Percentiles rank a stretch among this genome's conserved stretches.
phyloP scores from a whole-genome alignment of 2,329 filamentous ascomycete species.

The Orbilia ellipsospora region DNA sequence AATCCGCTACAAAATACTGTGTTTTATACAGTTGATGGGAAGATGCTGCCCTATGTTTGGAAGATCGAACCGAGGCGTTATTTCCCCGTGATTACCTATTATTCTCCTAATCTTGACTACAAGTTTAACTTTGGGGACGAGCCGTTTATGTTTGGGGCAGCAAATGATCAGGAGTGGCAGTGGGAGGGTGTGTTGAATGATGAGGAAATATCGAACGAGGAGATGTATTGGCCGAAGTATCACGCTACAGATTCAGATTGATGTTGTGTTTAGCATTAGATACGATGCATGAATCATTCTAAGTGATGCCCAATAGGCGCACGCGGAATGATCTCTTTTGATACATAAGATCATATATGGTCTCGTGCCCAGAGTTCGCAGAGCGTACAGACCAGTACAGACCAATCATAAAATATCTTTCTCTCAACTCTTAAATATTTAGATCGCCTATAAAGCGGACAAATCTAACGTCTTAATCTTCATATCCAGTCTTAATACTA shows the following conservation, averaged over 20 bases:
- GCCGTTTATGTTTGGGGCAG: slow-evolving; percentile 19
- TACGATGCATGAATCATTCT: too few species aligned
- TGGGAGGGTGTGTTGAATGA: slow-evolving; percentile 18
- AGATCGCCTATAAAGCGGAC: too few species aligned
- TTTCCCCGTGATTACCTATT: neutral
- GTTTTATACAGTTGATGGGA: slow-evolving; percentile 22
- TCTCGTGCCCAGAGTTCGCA: too few species aligned
- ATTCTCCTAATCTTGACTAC: neutral
- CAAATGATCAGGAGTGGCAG: slow-evolving; percentile 14
- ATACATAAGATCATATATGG: too few species aligned
- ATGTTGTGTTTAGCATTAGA: too few species aligned
- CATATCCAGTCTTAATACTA: too few species aligned
- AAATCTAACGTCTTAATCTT: too few species aligned
- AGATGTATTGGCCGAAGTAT: slow-evolving; percentile 10
- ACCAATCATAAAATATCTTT: too few species aligned
- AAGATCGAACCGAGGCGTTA: neutral
- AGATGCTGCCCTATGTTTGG: slow-evolving; percentile 1
- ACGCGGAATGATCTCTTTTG: too few species aligned
- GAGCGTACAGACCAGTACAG: too few species aligned
- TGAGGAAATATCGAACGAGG: slow-evolving; percentile 7
- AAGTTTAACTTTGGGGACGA: slow-evolving; percentile 30
- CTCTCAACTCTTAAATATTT: too few species aligned
- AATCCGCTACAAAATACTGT: slow-evolving; percentile 3
- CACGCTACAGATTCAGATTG: neutral
- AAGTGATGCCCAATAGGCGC: too few species aligned